Evolutionary conservation across 805 yeast species (phyloP).

Genomic region (Kodamaea nitidulidarum): DNA sequence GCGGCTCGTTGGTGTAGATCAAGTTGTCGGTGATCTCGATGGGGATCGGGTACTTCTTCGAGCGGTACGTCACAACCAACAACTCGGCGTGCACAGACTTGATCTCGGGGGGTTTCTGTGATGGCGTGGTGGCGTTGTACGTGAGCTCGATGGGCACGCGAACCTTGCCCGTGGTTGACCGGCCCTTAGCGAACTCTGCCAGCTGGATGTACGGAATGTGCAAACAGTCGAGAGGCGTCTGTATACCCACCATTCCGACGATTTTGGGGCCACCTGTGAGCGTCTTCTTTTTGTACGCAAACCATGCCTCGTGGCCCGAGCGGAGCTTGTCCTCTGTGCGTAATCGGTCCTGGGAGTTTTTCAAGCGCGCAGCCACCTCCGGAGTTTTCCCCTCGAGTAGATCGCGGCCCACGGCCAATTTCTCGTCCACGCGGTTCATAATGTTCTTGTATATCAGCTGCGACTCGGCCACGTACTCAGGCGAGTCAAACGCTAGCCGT

Average conservation of each 20-base stretch:
- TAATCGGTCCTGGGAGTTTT: not conserved
- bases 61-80: constrained; percentile 28
- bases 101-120: constrained; percentile 21
- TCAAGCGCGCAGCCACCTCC: not conserved
- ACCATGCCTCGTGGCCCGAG: not conserved
- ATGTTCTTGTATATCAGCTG: constrained; percentile 16
- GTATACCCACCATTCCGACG: constrained; percentile 20
- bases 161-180: constrained; percentile 10
- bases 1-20: constrained; percentile 20
- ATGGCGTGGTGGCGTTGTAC: constrained; percentile 9
- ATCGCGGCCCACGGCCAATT: constrained; percentile 15
- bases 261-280: constrained; percentile 19
- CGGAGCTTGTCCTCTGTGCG: not conserved
- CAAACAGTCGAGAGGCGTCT: constrained; percentile 14
- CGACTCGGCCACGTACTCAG: constrained; percentile 12
- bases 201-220: constrained; percentile 12
- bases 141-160: constrained; percentile 15
- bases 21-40: constrained; percentile 34
- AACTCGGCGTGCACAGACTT: constrained; percentile 24
- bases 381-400: constrained; percentile 8
- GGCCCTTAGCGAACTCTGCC: constrained; percentile 11
- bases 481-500: constrained; percentile 3
- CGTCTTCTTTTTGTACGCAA: constrained; percentile 17
- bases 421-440: constrained; percentile 13
- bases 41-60: constrained; percentile 35